Percentiles rank a stretch among this genome's conserved stretches.
These are phyloP conservation scores for Nitzschia sp. DNA, from an alignment of 108 stramenopile species.

Conservation along the genomic window DNA sequence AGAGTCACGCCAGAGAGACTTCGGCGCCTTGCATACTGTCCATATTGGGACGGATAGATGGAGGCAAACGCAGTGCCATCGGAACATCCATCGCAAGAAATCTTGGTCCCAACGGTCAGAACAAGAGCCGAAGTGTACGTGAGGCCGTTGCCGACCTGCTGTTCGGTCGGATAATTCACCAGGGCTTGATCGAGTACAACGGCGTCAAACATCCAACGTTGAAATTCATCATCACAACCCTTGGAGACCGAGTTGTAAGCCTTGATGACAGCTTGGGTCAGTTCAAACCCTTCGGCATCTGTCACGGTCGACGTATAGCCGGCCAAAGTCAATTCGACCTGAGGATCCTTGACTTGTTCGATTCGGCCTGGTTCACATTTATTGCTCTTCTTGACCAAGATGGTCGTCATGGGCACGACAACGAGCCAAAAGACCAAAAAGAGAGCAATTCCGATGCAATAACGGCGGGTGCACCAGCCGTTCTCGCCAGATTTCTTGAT, in stretches of 20 bases:
- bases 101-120: neutral
- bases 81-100: neutral
- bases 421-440: neutral
- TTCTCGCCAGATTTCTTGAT: neutral
- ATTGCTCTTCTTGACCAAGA: neutral
- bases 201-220: neutral
- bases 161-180: neutral
- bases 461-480: neutral
- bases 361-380: neutral
- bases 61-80: neutral
- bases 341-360: neutral
- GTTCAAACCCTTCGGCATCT: neutral
- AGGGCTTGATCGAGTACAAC: neutral
- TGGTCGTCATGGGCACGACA: neutral
- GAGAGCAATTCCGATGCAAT: neutral
- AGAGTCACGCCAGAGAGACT: no score
- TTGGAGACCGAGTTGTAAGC: neutral
- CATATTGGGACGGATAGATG: neutral
- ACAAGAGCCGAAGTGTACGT: neutral
- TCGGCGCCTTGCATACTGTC: no score
- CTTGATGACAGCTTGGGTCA: neutral
- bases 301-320: neutral
- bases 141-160: neutral
- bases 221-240: neutral
- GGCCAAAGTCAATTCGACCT: neutral